Conservation (phyloP, 345 rosid genomes). For the Trapa bicornis region DNA sequence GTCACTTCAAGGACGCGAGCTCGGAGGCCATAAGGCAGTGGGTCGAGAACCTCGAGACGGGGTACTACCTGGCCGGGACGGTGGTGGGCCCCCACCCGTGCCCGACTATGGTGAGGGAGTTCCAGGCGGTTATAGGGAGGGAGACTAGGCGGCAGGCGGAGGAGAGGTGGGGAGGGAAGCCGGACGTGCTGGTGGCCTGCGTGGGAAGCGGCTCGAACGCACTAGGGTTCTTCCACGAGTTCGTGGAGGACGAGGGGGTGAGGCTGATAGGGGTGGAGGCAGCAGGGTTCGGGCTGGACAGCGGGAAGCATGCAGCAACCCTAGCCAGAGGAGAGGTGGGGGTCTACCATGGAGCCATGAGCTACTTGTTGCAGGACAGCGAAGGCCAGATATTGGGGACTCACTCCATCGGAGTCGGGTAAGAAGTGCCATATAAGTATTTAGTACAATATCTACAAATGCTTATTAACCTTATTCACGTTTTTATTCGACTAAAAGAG, state of each 20-base stretch:
- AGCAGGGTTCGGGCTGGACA: slow-evolving; percentile 65
- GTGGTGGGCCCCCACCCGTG: slow-evolving; percentile 84
- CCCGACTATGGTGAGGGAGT: slow-evolving; percentile 69
- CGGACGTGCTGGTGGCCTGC: slow-evolving; percentile 71
- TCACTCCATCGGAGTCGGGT: slow-evolving; percentile 24
- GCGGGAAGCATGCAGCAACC: slow-evolving; percentile 71
- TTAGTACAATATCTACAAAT: no score
- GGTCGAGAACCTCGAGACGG: slow-evolving; percentile 34
- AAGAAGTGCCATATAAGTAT: no score
- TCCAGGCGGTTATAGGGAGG: slow-evolving; percentile 72
- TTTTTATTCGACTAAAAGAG: no score
- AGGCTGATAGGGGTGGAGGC: slow-evolving; percentile 76
- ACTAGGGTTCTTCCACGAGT: slow-evolving; percentile 67
- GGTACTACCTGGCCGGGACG: slow-evolving; percentile 43
- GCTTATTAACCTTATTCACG: no score
- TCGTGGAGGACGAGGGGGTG: slow-evolving; percentile 47
- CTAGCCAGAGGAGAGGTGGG: slow-evolving; percentile 67
- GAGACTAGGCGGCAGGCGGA: slow-evolving; percentile 72
- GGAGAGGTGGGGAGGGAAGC: slow-evolving; percentile 82
- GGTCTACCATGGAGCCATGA: slow-evolving; percentile 78
- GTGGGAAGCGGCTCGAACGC: slow-evolving; percentile 16
- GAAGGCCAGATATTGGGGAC: slow-evolving; percentile 58
- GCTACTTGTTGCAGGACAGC: slow-evolving; percentile 60
- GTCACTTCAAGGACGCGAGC: slow-evolving; percentile 57
- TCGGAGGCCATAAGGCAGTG: slow-evolving; percentile 68